Percentiles rank a stretch among this genome's conserved stretches.
phyloP scores from a whole-genome alignment of 768 basidiomycete genomes.

The Naganishia onofrii region DNA sequence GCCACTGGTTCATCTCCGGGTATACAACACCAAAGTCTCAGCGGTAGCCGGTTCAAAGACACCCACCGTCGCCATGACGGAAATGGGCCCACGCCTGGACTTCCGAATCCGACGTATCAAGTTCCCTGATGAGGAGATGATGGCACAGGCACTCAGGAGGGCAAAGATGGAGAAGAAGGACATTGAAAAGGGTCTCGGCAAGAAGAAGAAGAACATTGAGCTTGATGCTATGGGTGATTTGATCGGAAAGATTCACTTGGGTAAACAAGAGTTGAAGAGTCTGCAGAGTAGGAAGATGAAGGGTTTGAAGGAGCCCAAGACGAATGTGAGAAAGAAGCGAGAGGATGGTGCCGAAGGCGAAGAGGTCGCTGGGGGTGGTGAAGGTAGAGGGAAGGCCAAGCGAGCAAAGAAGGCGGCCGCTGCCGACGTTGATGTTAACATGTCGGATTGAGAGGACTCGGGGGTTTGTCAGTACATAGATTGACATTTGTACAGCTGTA shows the following conservation, averaged over 20 bases:
- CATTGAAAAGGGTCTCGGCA: constrained; percentile 74
- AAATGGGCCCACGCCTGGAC: constrained; percentile 90
- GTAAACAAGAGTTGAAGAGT: constrained; percentile 78
- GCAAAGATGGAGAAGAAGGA: constrained; percentile 87
- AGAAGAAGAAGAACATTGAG: constrained; percentile 82
- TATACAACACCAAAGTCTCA: constrained; percentile 68
- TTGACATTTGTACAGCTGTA: constrained; percentile 15
- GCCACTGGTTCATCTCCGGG: constrained; percentile 82
- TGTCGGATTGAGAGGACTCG: constrained; percentile 1
- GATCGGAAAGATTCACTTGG: constrained; percentile 83
- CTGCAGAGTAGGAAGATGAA: constrained; percentile 96
- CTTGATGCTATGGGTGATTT: constrained; percentile 98
- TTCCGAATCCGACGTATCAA: constrained; percentile 72
- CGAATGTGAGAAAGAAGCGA: constrained; percentile 1
- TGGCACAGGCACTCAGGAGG: constrained; percentile 74
- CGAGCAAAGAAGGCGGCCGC: constrained; percentile 22
- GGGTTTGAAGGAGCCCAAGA: constrained; percentile 63
- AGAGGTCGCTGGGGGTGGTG: constrained; percentile 8
- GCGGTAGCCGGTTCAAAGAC: constrained; percentile 73
- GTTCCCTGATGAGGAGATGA: constrained; percentile 70
- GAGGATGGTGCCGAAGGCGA: not conserved
- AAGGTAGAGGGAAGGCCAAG: constrained; percentile 20
- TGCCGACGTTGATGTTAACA: not conserved
- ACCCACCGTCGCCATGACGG: constrained; percentile 75
- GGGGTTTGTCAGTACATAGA: not conserved